Evolutionary conservation across 306 rosid species (phyloP).

Genomic region (Vicia faba): DNA sequence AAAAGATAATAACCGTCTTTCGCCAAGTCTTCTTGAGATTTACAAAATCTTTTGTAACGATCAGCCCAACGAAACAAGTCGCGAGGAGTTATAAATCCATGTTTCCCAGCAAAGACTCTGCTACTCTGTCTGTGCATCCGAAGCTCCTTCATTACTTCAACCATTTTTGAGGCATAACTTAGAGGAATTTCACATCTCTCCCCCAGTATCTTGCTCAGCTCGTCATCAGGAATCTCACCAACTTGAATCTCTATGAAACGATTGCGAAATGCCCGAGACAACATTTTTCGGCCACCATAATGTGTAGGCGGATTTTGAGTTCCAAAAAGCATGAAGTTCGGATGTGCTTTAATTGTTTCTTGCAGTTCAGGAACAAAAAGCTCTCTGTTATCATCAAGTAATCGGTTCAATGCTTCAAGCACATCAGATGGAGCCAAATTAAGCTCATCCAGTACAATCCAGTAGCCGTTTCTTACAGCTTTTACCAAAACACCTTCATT

Average conservation of each 20-base stretch:
- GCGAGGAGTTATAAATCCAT: conserved; percentile 94
- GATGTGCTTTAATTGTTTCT: conserved; percentile 70
- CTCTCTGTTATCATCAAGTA: conserved; percentile 94
- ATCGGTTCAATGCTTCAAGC: conserved; percentile 89
- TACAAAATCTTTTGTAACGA: conserved; percentile 70
- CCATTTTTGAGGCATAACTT: conserved; percentile 75
- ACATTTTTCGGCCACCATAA: conserved; percentile 93
- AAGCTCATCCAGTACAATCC: conserved; percentile 98
- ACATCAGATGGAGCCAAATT: conserved; percentile 99
- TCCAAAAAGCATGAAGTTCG: conserved; percentile 91
- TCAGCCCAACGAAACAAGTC: conserved; percentile 96
- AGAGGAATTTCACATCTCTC: conserved; percentile 61
- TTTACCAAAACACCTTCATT: conserved; percentile 88
- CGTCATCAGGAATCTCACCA: conserved; percentile 84
- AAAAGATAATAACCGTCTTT: conserved; percentile 93
- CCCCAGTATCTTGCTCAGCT: conserved; percentile 68
- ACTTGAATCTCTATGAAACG: conserved; percentile 95
- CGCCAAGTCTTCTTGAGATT: conserved; percentile 69
- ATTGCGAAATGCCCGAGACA: conserved; percentile 92
- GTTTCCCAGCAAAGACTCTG: conserved; percentile 85
- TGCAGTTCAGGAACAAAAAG: conserved; percentile 90
- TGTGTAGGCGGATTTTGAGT: conserved; percentile 95
- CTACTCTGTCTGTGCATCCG: conserved; percentile 74
- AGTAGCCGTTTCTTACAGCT: conserved; percentile 83
- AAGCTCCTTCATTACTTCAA: conserved; percentile 86